Evolutionary conservation across 2,329 filamentous ascomycete species (phyloP), one percentile per base, ranked within the genome.

Genomic region (Ophiocordyceps camponoti-rufipedis): DNA sequence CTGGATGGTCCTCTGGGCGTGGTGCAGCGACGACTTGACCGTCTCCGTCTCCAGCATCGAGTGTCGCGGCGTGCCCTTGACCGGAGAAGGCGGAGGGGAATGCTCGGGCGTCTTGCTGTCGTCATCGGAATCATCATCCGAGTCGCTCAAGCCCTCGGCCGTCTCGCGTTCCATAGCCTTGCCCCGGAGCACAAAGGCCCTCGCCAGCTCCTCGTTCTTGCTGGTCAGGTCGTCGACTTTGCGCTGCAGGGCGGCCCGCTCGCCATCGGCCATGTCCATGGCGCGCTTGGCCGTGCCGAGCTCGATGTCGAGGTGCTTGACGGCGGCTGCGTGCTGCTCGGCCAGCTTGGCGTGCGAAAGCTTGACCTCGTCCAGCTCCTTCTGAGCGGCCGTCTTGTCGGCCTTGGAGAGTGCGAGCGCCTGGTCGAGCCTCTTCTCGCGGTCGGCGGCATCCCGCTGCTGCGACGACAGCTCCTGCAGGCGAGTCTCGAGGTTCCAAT

Each of bases 1-100:
- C 60, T 96, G 89, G 48, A 98, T 95, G 65, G 94, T 95, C 47
- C 89, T 79, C 61, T 96, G 91, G 38, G 91, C 89, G 60, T 98
- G 91, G 53, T 87, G 82, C 28, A 96, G 72, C 28, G 89, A 95
- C 45, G 88, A 93, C 66, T 91, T 93, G 53, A 98, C 68, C 0
- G 91, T 98, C 65, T 98, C 91, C 0, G 86, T 82, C 62, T 98
- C 91, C n/a, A 98, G 73, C 63, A 86, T 80, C 35, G 85, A 80
- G 62, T 95, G 89, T 23, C 91, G 77, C 28, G 89, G 89, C 1
- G 89, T 95, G 47, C 80, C 81, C 66, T 96, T 98, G 58, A 85
- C 75, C 0, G 91, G 91, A 1, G 89, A 96, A 1, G 82, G 75
- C 9, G 89, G 88, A 5, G 89, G 91, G 0, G 89, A 94, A 56